These are phyloP conservation scores for Xylaria bambusicola DNA, from an alignment of 495 filamentous ascomycete species.

Conservation along the genomic window DNA sequence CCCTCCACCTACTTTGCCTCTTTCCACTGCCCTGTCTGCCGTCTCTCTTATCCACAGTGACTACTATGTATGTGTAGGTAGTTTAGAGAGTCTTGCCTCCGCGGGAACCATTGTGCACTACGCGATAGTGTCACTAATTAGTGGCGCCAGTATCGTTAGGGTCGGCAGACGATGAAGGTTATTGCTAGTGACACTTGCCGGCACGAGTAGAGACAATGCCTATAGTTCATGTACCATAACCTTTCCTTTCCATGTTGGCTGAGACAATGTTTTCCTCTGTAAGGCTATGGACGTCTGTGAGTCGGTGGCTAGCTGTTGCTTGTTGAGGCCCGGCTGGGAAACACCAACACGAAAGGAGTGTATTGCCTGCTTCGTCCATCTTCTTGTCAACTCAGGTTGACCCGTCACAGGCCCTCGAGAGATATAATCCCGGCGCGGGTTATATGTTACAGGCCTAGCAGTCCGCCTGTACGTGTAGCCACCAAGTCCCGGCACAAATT, in stretches of 20 bases:
- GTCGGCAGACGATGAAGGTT: constrained; percentile 20
- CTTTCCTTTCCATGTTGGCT: constrained; percentile 12
- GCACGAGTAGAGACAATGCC: constrained; percentile 14
- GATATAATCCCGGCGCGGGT: constrained; percentile 19
- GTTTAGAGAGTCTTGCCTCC: constrained; percentile 20
- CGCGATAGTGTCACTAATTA: constrained; percentile 15
- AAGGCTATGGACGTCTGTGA: constrained; percentile 23
- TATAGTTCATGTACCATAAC: constrained; percentile 6
- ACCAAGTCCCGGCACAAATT: constrained; percentile 35
- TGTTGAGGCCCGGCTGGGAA: neutral
- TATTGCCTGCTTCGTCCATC: constrained; percentile 6
- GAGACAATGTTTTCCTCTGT: constrained; percentile 17
- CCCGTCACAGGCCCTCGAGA: constrained; percentile 13
- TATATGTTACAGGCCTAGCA: constrained; percentile 24
- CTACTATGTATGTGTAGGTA: too few relatives aligned
- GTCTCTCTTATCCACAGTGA: constrained; percentile 35
- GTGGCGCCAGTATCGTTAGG: constrained; percentile 17
- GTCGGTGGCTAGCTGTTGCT: constrained; percentile 26
- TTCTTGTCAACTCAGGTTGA: constrained; percentile 15
- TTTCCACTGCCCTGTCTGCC: constrained; percentile 32
- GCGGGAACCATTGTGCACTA: constrained; percentile 17
- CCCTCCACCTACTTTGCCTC: constrained; percentile 26
- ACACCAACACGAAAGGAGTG: constrained; percentile 5
- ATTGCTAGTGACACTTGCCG: constrained; percentile 11
- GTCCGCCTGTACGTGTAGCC: constrained; percentile 21